Evolutionary conservation across 768 basidiomycete genomes (phyloP).

Genomic region (Tephrocybe rancida): DNA sequence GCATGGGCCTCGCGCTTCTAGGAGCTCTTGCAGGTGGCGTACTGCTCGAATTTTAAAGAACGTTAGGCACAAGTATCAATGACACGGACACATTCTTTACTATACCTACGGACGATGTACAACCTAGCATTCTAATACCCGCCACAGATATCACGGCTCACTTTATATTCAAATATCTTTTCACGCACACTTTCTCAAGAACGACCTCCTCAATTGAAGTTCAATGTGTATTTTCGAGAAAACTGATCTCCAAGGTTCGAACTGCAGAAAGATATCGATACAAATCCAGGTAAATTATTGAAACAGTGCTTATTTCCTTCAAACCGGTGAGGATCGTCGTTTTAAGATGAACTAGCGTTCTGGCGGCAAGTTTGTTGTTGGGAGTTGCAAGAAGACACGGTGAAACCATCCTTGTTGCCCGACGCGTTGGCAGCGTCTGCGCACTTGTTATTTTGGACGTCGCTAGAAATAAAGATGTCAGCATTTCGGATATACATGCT

Average conservation of each 20-base stretch:
- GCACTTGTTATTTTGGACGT: constrained; percentile 62
- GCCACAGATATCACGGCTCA: too few species aligned
- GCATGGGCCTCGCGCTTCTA: constrained; percentile 7
- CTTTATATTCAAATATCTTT: background rate
- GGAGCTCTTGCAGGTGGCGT: constrained; percentile 8
- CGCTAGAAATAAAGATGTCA: constrained; percentile 27
- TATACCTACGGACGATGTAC: background rate
- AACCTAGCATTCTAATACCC: background rate
- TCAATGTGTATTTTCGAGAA: too few species aligned
- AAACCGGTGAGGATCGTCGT: background rate
- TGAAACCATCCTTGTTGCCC: constrained; percentile 47
- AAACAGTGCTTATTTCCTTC: constrained; percentile 6
- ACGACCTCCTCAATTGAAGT: background rate
- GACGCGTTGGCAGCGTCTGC: constrained; percentile 57
- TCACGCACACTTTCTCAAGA: too few species aligned
- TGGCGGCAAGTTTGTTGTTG: constrained; percentile 47
- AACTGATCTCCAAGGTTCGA: constrained; percentile 2
- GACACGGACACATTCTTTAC: background rate
- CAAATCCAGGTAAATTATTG: constrained; percentile 7
- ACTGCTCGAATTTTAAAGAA: constrained; percentile 3
- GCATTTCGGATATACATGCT: background rate
- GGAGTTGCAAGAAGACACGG: constrained; percentile 45
- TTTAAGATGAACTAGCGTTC: constrained; percentile 14
- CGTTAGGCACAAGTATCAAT: background rate
- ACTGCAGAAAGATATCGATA: constrained; percentile 14